A percentile compares a stretch with the other conserved stretches of the same genome.
Conservation (phyloP, 2,329 filamentous ascomycete species). For the Paramyrothecium sp. region DNA sequence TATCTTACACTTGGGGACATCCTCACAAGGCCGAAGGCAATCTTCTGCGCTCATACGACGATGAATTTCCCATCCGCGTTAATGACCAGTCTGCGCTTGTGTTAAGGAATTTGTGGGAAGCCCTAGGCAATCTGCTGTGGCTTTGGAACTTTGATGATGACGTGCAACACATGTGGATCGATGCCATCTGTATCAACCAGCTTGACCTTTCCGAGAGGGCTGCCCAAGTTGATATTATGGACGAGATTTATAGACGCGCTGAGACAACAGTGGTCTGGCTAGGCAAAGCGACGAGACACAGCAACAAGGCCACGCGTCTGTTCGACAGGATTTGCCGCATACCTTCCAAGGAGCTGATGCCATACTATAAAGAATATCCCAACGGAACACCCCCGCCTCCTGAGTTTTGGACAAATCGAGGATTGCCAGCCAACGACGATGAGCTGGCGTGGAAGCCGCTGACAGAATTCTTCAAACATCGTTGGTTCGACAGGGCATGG, state of each 20-base stretch:
- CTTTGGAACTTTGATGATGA: constrained; percentile 1
- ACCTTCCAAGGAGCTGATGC: constrained; percentile 1
- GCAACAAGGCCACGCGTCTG: not conserved
- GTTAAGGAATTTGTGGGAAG: not conserved
- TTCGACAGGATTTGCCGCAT: not conserved
- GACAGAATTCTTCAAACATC: constrained; percentile 10
- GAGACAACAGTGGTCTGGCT: constrained; percentile 12
- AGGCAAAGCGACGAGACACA: constrained; percentile 3
- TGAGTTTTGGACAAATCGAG: not conserved
- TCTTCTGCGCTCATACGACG: not conserved
- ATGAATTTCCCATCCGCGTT: not conserved
- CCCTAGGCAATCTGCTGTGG: not conserved
- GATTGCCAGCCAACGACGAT: not conserved
- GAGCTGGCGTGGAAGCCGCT: constrained; percentile 6
- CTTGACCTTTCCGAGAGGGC: constrained; percentile 6
- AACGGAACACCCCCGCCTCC: not conserved
- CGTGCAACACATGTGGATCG: constrained; percentile 8
- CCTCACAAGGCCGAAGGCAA: not conserved
- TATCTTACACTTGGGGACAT: constrained; percentile 1
- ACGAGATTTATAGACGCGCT: constrained; percentile 12
- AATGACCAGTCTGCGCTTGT: not conserved
- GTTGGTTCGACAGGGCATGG: constrained; percentile 13
- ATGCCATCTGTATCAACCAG: constrained; percentile 14
- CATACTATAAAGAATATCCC: constrained; percentile 1
- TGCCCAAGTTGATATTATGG: constrained; percentile 12